Evolutionary conservation across 78 protist species (phyloP).

Genomic region (Protostelium mycophagum): DNA sequence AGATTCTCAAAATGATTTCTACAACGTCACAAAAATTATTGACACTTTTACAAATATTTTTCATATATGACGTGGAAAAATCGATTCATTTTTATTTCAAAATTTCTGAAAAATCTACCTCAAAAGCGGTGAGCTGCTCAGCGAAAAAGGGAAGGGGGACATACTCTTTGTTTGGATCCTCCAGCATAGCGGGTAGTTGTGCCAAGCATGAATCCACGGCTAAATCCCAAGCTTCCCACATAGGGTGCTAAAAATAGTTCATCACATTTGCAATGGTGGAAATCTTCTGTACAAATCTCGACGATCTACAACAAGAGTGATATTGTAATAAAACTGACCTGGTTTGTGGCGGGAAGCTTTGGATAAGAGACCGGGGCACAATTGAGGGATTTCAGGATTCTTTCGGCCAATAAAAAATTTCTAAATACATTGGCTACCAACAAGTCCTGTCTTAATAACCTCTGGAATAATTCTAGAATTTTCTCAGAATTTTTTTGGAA

Average conservation of each 20-base stretch:
- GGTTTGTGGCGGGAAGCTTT: slow-evolving; percentile 49
- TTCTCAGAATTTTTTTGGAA: not conserved
- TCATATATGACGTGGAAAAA: too few relatives aligned
- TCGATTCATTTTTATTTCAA: too few relatives aligned
- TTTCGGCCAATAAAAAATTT: slow-evolving; percentile 91
- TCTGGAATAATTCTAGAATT: slow-evolving; percentile 52
- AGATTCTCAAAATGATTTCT: slow-evolving; percentile 21
- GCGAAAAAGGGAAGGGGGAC: slow-evolving; percentile 64
- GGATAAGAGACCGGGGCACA: slow-evolving; percentile 87
- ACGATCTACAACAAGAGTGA: too few relatives aligned
- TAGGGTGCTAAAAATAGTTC: not conserved
- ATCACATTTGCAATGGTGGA: not conserved
- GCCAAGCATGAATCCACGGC: slow-evolving; percentile 70
- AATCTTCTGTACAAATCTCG: not conserved
- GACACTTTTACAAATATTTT: too few relatives aligned
- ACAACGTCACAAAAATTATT: slow-evolving; percentile 73
- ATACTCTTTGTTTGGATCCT: not conserved
- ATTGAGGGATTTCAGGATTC: slow-evolving; percentile 63
- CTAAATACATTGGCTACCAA: slow-evolving; percentile 86
- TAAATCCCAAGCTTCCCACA: slow-evolving; percentile 75
- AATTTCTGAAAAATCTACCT: too few relatives aligned
- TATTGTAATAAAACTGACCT: too few relatives aligned
- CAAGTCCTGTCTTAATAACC: slow-evolving; percentile 84
- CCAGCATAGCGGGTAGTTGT: slow-evolving; percentile 24
- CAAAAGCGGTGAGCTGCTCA: slow-evolving; percentile 74